Percentiles rank a stretch among this genome's conserved stretches.
Conservation (phyloP, 176 grass and related monocot species). For the Lolium rigidum region DNA sequence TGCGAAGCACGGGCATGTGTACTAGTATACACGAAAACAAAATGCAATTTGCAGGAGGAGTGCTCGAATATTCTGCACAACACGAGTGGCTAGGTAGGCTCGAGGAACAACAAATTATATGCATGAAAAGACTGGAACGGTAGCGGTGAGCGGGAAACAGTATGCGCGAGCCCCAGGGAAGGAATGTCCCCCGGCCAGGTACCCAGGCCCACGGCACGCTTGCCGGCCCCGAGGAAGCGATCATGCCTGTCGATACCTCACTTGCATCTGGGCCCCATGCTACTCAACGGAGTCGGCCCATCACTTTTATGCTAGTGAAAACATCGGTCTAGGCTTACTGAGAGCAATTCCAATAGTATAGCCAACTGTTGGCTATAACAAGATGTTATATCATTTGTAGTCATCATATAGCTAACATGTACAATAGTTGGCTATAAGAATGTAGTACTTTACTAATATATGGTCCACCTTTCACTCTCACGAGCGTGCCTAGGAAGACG, state of each 20-base stretch:
- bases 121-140: slow-evolving; percentile 40
- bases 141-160: slow-evolving; percentile 37
- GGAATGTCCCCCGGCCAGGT: slow-evolving; percentile 48
- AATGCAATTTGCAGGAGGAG: background rate
- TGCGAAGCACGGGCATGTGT: too few species aligned
- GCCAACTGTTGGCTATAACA: too few species aligned
- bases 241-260: background rate
- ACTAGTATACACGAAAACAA: too few species aligned
- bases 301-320: background rate
- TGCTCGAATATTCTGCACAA: slow-evolving; percentile 21
- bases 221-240: slow-evolving; percentile 1
- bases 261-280: background rate
- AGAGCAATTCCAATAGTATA: too few species aligned
- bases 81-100: slow-evolving; percentile 10
- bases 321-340: background rate
- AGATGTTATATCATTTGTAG: too few species aligned
- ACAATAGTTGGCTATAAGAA: too few species aligned
- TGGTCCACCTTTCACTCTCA: too few species aligned
- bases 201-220: slow-evolving; percentile 1
- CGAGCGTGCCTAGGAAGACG: too few species aligned
- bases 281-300: background rate
- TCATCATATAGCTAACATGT: too few species aligned
- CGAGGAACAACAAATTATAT: slow-evolving; percentile 43
- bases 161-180: slow-evolving; percentile 20
- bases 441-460: too few species aligned